Evolutionary conservation across 139 green algal genomes (phyloP).

Genomic region (Chlorella ohadii): DNA sequence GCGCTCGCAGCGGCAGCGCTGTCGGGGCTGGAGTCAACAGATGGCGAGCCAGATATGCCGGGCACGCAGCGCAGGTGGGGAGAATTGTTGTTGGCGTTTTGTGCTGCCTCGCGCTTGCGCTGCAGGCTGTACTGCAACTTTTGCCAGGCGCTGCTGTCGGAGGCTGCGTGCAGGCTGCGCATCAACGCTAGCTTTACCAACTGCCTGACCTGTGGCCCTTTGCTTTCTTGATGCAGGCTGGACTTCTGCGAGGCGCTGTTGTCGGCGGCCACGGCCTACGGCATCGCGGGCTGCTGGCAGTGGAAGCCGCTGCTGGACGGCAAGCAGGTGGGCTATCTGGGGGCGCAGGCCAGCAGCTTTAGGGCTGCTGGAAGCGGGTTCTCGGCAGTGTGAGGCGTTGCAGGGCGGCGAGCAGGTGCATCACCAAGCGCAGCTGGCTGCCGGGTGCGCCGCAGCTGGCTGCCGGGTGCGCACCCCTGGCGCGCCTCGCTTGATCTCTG

Average conservation of each 20-base stretch:
- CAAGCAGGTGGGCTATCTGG: constrained; percentile 52
- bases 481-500: no score
- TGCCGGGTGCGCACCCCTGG: no score
- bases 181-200: no score
- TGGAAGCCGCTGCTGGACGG: constrained; percentile 80
- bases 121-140: neutral
- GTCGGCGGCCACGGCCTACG: constrained; percentile 55
- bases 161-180: no score
- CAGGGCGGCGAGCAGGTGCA: no score
- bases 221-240: constrained; percentile 10
- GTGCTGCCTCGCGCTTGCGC: no score
- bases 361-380: no score
- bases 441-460: neutral
- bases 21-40: neutral
- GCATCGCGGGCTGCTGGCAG: constrained; percentile 69
- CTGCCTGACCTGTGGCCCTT: no score
- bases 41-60: neutral
- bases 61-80: constrained; percentile 10
- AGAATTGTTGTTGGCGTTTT: no score
- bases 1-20: neutral
- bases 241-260: constrained; percentile 51
- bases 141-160: constrained; percentile 41
- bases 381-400: no score
- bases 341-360: no score
- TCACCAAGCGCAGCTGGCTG: no score